These are phyloP conservation scores for Penicillium sp. DNA, from an alignment of 2,329 filamentous ascomycete species.

Conservation along the genomic window DNA sequence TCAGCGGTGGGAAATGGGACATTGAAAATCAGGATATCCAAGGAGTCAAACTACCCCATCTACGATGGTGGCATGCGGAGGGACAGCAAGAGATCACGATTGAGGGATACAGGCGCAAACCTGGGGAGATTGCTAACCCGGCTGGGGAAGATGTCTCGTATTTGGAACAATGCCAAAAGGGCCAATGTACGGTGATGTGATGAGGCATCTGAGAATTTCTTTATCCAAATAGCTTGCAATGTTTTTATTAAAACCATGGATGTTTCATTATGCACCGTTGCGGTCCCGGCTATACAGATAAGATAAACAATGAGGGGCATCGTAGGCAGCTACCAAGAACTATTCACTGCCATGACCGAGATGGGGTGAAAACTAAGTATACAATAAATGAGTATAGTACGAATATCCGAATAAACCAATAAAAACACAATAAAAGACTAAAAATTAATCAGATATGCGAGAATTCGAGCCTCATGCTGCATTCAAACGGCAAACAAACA, in stretches of 20 bases:
- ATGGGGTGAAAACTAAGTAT: too few relatives aligned
- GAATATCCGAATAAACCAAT: neutral
- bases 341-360: neutral
- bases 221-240: too few relatives aligned
- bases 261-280: neutral
- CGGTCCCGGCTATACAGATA: conserved; percentile 19
- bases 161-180: conserved; percentile 61
- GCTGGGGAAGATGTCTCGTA: conserved; percentile 75
- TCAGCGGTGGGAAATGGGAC: conserved; percentile 86
- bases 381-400: neutral
- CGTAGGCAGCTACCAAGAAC: conserved; percentile 2
- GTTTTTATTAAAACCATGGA: too few relatives aligned
- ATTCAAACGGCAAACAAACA: neutral
- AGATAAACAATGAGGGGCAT: conserved; percentile 31
- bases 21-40: conserved; percentile 73
- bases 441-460: neutral
- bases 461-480: too few relatives aligned
- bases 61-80: conserved; percentile 91
- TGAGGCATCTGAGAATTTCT: neutral
- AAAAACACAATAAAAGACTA: neutral
- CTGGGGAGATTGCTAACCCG: conserved; percentile 41
- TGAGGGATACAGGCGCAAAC: conserved; percentile 68
- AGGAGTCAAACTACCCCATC: conserved; percentile 68
- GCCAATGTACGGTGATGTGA: conserved; percentile 55
- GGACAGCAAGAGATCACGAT: conserved; percentile 80